phyloP scores from a whole-genome alignment of 2,329 filamentous ascomycete genomes.

The Cyphellophora europaea region DNA sequence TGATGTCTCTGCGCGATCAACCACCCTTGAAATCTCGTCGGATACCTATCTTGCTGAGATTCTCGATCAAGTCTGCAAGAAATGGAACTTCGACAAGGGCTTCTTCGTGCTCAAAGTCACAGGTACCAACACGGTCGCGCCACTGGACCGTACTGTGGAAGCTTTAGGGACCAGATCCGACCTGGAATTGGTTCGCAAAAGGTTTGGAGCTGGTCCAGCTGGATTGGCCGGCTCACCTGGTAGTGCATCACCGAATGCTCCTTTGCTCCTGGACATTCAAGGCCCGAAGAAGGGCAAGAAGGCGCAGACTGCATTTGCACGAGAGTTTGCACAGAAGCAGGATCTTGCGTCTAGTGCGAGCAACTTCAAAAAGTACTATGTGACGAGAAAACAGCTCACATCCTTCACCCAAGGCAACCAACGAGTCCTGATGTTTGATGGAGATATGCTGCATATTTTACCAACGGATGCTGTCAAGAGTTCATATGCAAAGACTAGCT shows the following conservation, averaged over 20 bases:
- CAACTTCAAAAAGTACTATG: slow-evolving; percentile 54
- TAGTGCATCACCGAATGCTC: slow-evolving; percentile 55
- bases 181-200: slow-evolving; percentile 52
- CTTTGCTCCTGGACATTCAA: slow-evolving; percentile 42
- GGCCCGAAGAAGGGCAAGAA: slow-evolving; percentile 35
- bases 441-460: slow-evolving; percentile 58
- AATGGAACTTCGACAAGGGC: slow-evolving; percentile 55
- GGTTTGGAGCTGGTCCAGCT: slow-evolving; percentile 53
- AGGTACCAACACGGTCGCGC: slow-evolving; percentile 54
- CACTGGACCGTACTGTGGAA: slow-evolving; percentile 56
- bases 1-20: slow-evolving; percentile 44
- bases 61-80: slow-evolving; percentile 53
- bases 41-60: slow-evolving; percentile 62
- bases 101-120: slow-evolving; percentile 55
- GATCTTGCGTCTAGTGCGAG: slow-evolving; percentile 32
- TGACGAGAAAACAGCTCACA: slow-evolving; percentile 56
- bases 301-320: slow-evolving; percentile 33
- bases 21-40: slow-evolving; percentile 49
- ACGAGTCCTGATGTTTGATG: slow-evolving; percentile 53
- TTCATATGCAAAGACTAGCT: slow-evolving; percentile 43
- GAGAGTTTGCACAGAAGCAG: slow-evolving; percentile 33
- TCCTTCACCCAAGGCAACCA: slow-evolving; percentile 54
- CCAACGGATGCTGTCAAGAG: slow-evolving; percentile 47
- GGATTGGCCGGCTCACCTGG: slow-evolving; percentile 49
- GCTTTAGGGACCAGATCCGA: slow-evolving; percentile 51